These are phyloP conservation scores for Pseudocercospora fijiensis DNA, from an alignment of 2,329 filamentous ascomycete genomes.

Conservation along the genomic window DNA sequence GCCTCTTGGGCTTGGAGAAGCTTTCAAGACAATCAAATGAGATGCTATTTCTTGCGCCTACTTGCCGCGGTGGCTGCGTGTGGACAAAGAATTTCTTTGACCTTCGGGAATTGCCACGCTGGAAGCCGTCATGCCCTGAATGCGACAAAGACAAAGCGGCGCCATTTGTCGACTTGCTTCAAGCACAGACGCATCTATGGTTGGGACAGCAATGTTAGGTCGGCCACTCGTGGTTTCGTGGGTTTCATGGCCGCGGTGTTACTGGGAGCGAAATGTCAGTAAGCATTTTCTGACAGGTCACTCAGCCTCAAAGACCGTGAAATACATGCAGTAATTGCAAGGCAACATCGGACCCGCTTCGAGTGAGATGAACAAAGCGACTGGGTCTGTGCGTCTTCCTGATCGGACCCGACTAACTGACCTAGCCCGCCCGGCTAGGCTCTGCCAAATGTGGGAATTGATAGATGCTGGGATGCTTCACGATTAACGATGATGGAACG, in stretches of 20 bases:
- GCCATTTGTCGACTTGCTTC: not conserved
- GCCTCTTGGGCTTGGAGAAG: conserved; percentile 24
- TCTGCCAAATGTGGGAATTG: conserved; percentile 15
- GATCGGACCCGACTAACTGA: conserved; percentile 3
- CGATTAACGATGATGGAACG: conserved; percentile 1
- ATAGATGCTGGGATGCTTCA: conserved; percentile 4
- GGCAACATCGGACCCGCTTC: not conserved
- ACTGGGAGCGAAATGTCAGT: not conserved
- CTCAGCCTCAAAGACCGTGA: not conserved
- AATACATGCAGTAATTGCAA: not conserved
- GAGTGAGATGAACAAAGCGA: conserved; percentile 7
- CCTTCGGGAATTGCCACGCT: conserved; percentile 25
- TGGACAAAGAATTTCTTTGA: conserved; percentile 30
- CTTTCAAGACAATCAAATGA: conserved; percentile 22
- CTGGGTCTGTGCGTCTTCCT: conserved; percentile 7
- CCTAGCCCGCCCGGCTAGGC: not conserved
- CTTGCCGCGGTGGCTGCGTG: conserved; percentile 24
- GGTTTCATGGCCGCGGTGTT: not conserved
- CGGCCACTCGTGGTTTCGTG: not conserved
- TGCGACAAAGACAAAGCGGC: conserved; percentile 29
- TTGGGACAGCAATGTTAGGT: not conserved
- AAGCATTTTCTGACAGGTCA: not conserved
- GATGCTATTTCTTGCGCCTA: conserved; percentile 22
- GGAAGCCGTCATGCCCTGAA: conserved; percentile 22
- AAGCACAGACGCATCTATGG: not conserved